Evolutionary conservation across 768 basidiomycete species (phyloP), one percentile per base, ranked within the genome.

Genomic region (Tulasnella sp.): DNA sequence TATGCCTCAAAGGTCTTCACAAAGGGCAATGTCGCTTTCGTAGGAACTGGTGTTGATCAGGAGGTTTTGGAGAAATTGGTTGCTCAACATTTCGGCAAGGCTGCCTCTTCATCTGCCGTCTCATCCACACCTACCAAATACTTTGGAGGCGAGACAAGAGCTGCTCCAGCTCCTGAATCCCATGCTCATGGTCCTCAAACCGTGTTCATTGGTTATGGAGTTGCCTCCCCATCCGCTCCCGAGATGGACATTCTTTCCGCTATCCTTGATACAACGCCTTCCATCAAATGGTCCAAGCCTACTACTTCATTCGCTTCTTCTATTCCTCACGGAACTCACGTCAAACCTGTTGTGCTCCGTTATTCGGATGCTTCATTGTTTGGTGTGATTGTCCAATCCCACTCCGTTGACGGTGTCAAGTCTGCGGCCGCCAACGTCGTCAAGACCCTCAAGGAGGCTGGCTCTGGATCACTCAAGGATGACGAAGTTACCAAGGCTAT

Each of bases 311-410:
- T 92, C 55, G 68, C 83, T 8, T 66, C 75, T 47, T 66, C 69
- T 45, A 63, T 82, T 19, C 79, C 79, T n/a, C 61, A 63, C 51
- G 74, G 75, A 37, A 70, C 82, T 1, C 74, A 74, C 22, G 83
- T 83, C 49, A 73, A 81, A 63, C 66, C 81, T 9, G 78, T 95
- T 47, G 76, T 86, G 61, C 71, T 91, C 10, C 81, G 84, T 12
- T 98, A 98, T 69, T 87, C 90, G 13, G 93, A 98, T 62, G 92
- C 90, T 3, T 72, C 83, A 5, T 73, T 99, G 45, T 78, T 93
- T 54, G 91, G 91, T 53, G 66, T 95, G 51, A 66, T 88, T 47
- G 70, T 96, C 31, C 79, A 85, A 62, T 88, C 79, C 5, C 64
- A 70, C 32, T 81, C 79, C 20, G 63, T 73, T 1, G 70, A 72